Conservation (phyloP, 108 stramenopile species). For the Nitzschia sp. region DNA sequence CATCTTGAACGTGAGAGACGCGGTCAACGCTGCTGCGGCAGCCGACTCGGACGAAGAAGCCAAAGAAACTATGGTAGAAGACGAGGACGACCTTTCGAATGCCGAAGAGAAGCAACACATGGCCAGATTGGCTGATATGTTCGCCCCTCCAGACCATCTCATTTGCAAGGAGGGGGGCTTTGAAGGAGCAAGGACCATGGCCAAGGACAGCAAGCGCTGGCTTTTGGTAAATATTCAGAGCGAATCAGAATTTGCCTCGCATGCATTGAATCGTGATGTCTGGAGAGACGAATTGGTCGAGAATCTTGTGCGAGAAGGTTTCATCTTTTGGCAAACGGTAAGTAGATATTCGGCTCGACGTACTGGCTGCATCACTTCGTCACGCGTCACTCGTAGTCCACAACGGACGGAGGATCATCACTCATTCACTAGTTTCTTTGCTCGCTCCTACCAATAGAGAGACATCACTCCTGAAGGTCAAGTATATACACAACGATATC, state of each 20-base stretch:
- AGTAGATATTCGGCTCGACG: constrained; percentile 17
- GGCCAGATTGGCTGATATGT: constrained; percentile 69
- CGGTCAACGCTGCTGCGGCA: constrained; percentile 53
- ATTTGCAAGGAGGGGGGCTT: constrained; percentile 76
- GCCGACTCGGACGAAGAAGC: constrained; percentile 32
- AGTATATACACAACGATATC: constrained; percentile 82
- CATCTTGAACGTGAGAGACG: constrained; percentile 35
- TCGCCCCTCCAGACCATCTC: constrained; percentile 73
- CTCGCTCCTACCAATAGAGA: constrained; percentile 40
- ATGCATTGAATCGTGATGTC: constrained; percentile 94
- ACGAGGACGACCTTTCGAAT: constrained; percentile 29
- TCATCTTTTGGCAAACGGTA: constrained; percentile 92
- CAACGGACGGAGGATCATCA: too few species aligned
- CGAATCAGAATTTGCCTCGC: constrained; percentile 86
- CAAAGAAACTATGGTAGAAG: constrained; percentile 17
- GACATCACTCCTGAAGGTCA: constrained; percentile 69
- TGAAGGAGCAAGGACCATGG: constrained; percentile 75
- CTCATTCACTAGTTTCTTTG: too few species aligned
- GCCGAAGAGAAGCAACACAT: constrained; percentile 11
- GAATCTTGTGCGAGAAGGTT: constrained; percentile 88
- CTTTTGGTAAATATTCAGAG: constrained; percentile 90
- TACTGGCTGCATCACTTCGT: too few species aligned
- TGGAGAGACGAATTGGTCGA: constrained; percentile 96
- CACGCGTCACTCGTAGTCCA: too few species aligned
- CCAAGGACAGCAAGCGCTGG: constrained; percentile 88